Evolutionary conservation across 306 rosid genomes (phyloP), one percentile per base, ranked within the genome.

Genomic region (Canavalia gladiata): DNA sequence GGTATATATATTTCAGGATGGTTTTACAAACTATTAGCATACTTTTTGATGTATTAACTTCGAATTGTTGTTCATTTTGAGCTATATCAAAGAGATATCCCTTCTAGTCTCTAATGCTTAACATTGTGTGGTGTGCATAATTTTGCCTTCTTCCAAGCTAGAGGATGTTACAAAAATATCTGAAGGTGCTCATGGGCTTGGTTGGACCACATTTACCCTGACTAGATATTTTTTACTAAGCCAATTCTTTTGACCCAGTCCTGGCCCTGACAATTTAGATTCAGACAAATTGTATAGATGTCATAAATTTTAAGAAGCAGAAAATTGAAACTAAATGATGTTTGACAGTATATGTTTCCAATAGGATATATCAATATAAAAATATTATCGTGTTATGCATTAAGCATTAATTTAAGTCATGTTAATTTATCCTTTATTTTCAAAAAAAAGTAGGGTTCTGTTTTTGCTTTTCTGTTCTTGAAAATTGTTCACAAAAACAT

Each of bases 1-100:
- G 98, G 99, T 95, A 90, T 59, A 41, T 52, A 35, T 57, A 13
- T 67, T 13, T 83, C 62, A n/a, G 63, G 52, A 68, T 54, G 5
- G 59, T 31, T 34, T 77, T 41, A 39, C 29, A 34, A 72, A 33
- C 25, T 60, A 34, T 28, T 7, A 29, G 37, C 55, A 4, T 33
- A 31, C 58, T 67, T 64, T n/a, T 69, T 12, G 11, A 57, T 37
- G n/a, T 31, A 18, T 66, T 60, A 28, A 41, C 52, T 60, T 52
- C 0, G 78, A 50, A 29, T 59, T 31, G 9, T 75, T 30, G 29
- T 46, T 31, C n/a, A 56, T 33, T 63, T 69, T 52, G 50, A 43
- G 67, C 78, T 30, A 41, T 41, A 75, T 85, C 78, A 82, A 29
- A 77, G 31, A 41, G 47, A 70, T 73, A 28, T 78, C 25, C 56